Evolutionary conservation across 225 moss, liverwort and hornwort species (phyloP).

Genomic region (Lunularia cruciata): DNA sequence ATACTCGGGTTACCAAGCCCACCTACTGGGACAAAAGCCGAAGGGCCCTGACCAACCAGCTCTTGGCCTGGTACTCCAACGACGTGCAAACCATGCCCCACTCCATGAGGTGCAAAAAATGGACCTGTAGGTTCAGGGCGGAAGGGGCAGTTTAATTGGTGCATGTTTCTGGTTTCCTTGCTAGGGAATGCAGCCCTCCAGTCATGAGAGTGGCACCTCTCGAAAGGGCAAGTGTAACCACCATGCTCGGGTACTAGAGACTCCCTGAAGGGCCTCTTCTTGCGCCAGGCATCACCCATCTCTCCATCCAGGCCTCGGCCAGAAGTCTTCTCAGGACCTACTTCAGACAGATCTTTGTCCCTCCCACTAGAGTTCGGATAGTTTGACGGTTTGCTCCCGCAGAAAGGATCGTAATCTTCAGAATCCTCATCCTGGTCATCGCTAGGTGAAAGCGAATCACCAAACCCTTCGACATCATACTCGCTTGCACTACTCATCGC

Average conservation of each 20-base stretch:
- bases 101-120: slow-evolving; percentile 25
- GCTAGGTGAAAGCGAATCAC: slow-evolving; percentile 65
- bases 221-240: slow-evolving; percentile 62
- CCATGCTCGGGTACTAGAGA: slow-evolving; percentile 50
- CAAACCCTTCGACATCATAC: slow-evolving; percentile 83
- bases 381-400: slow-evolving; percentile 44
- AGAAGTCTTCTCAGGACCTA: slow-evolving; percentile 57
- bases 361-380: slow-evolving; percentile 25
- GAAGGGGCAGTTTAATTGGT: slow-evolving; percentile 59
- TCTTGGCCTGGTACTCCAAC: slow-evolving; percentile 11
- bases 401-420: slow-evolving; percentile 76
- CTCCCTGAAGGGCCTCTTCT: slow-evolving; percentile 57
- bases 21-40: slow-evolving; percentile 37
- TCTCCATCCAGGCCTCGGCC: slow-evolving; percentile 67
- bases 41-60: slow-evolving; percentile 9
- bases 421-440: slow-evolving; percentile 75
- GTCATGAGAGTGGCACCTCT: slow-evolving; percentile 69
- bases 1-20: slow-evolving; percentile 28
- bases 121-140: slow-evolving; percentile 35
- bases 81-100: slow-evolving; percentile 22
- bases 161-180: slow-evolving; percentile 63
- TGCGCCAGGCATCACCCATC: slow-evolving; percentile 48
- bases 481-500: slow-evolving; percentile 66
- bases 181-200: slow-evolving; percentile 73
- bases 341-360: slow-evolving; percentile 65